Evolutionary conservation across 1,139 yeast genomes (phyloP), one percentile per base, ranked within the genome.

Genomic region (Eremothecium coryli): DNA sequence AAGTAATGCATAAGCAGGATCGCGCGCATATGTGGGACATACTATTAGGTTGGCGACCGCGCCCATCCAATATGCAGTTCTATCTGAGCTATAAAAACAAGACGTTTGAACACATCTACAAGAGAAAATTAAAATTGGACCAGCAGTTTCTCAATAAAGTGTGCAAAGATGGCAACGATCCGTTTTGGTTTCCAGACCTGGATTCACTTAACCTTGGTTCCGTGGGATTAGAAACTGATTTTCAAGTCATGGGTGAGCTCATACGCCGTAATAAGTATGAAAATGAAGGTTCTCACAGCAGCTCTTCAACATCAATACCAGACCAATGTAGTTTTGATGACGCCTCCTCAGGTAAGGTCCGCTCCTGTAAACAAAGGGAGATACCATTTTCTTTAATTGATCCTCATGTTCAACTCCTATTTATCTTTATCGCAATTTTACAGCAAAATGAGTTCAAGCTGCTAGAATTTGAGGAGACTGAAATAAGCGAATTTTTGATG

Each of bases 1-100:
- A 82, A 57, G 88, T 81, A 6, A 77, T 93, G 74, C 79, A 88
- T 35, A 70, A 79, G 42, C 68, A 70, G 42, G 95, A 85, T 57
- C 62, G 95, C 36, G 95, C 93, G 3, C 67, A 95, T 42, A 68
- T 85, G 12, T 88, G 96, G 96, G 97, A 88, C 61, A 62, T 76
- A 47, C 60, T 86, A 37, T 58, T 88, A 23, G 95, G 95, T 2
- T 85, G 90, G 77, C 70, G 93, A 48, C 64, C 70, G 1, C 49
- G 53, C 29, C 60, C 60, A 11, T 47, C 52, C 32, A 35, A 55
- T 10, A 45, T 56, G 8, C 58, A 60, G 38, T 52, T 56, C 31
- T 62, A 52, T 38, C 44, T 59, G 27, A 61, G 62, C 40, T 56
- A 61, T 38, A 61, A 61, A 31, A 42, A 46, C n/a, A 50, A 49